phyloP scores from a whole-genome alignment of 1,284 basidiomycete genomes.

The Lentinus polychrous region DNA sequence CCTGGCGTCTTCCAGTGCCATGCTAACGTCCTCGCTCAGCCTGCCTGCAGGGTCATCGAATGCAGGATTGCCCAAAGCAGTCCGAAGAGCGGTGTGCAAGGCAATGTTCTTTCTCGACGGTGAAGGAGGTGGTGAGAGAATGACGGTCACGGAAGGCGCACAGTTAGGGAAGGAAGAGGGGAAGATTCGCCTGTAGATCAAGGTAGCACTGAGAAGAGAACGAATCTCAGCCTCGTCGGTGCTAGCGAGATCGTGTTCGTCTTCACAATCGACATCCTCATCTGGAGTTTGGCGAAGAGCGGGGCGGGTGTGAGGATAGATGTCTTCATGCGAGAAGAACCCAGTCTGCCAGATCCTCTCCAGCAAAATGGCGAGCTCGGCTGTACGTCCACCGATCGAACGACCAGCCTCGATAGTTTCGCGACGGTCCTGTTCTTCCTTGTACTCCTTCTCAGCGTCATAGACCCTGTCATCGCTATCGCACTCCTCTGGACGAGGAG shows the following conservation, averaged over 20 bases:
- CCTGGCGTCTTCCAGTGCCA: conserved; percentile 53
- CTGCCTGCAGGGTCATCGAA: conserved; percentile 42
- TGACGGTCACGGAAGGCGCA: conserved; percentile 28
- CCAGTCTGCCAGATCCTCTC: conserved; percentile 44
- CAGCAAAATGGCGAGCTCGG: conserved; percentile 44
- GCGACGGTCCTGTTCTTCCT: conserved; percentile 32
- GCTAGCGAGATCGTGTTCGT: conserved; percentile 29
- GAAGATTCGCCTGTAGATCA: conserved; percentile 55
- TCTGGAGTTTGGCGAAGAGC: background rate
- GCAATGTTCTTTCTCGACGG: conserved; percentile 36
- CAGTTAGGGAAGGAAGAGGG: conserved; percentile 30
- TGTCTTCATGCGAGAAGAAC: conserved; percentile 24
- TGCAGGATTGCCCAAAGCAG: conserved; percentile 47
- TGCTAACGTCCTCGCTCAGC: conserved; percentile 23
- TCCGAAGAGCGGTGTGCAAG: conserved; percentile 37
- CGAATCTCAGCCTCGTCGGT: conserved; percentile 36
- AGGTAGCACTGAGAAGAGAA: conserved; percentile 46
- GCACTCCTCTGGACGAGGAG: conserved; percentile 16
- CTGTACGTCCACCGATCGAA: conserved; percentile 52
- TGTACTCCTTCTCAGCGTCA: conserved; percentile 28
- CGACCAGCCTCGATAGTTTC: conserved; percentile 49
- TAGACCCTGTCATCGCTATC: conserved; percentile 24
- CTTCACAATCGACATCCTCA: conserved; percentile 21
- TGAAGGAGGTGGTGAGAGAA: conserved; percentile 53
- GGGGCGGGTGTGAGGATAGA: conserved; percentile 12